These are phyloP conservation scores for Exutisphaerella laricina DNA, from an alignment of 2,329 filamentous ascomycete genomes.

Conservation along the genomic window DNA sequence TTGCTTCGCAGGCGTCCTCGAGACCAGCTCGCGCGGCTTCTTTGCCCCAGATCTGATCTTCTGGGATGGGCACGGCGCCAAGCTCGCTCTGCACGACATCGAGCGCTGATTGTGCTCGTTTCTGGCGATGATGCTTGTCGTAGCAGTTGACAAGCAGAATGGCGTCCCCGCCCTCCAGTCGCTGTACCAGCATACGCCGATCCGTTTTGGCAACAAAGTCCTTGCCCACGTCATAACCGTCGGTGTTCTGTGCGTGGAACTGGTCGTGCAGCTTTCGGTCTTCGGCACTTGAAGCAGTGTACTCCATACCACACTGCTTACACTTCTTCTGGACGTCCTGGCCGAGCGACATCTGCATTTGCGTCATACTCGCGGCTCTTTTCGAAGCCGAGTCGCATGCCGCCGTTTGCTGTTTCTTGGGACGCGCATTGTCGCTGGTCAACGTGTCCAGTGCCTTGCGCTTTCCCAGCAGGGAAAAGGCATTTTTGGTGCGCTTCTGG, in stretches of 20 bases:
- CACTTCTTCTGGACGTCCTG: constrained; percentile 53
- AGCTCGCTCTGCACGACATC: constrained; percentile 59
- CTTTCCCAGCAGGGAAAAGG: constrained; percentile 31
- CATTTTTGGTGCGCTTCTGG: constrained; percentile 24
- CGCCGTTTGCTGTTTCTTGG: constrained; percentile 26
- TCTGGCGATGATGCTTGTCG: constrained; percentile 48
- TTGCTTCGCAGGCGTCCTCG: constrained; percentile 32
- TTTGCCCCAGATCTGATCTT: constrained; percentile 52
- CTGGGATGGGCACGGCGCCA: constrained; percentile 54
- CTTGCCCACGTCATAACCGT: constrained; percentile 57
- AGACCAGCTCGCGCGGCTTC: constrained; percentile 28
- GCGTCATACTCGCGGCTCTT: constrained; percentile 41
- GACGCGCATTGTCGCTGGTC: constrained; percentile 33
- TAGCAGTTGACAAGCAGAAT: constrained; percentile 55
- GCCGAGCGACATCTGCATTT: constrained; percentile 58
- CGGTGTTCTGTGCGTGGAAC: constrained; percentile 57
- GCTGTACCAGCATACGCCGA: constrained; percentile 12
- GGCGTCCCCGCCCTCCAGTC: constrained; percentile 38
- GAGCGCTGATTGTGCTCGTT: constrained; percentile 49
- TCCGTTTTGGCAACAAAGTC: constrained; percentile 45
- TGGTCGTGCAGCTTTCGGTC: constrained; percentile 59
- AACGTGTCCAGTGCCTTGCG: constrained; percentile 23
- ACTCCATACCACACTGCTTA: constrained; percentile 60
- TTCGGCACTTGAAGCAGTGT: constrained; percentile 56
- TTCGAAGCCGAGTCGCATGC: constrained; percentile 30